Conservation (phyloP, 208 protist species). For the Tritrichomonas musculus region DNA sequence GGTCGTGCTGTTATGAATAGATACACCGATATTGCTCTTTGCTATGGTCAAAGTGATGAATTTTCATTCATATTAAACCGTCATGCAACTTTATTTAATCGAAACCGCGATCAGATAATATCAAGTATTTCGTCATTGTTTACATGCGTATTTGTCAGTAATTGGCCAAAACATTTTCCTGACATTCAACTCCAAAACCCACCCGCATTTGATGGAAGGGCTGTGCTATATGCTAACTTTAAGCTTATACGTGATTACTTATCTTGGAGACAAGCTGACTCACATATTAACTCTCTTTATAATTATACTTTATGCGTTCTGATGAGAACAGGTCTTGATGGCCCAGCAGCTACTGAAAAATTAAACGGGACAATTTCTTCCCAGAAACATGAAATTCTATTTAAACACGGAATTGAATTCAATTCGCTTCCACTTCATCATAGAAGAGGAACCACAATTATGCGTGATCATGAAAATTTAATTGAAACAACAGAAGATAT, state of each 20-base stretch:
- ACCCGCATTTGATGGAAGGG: conserved; percentile 33
- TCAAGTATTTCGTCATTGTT: conserved; percentile 36
- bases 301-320: conserved; percentile 37
- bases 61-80: conserved; percentile 37
- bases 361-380: background rate
- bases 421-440: background rate
- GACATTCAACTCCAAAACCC: background rate
- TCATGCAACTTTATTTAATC: background rate
- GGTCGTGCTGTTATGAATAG: background rate
- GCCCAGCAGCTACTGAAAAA: background rate
- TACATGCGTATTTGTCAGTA: conserved; percentile 14
- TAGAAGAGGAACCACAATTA: background rate
- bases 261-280: conserved; percentile 40
- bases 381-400: background rate
- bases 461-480: background rate
- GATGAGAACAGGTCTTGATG: background rate
- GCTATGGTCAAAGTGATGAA: conserved; percentile 40
- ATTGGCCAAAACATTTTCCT: conserved; percentile 31
- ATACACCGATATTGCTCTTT: conserved; percentile 33
- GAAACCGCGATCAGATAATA: conserved; percentile 24
- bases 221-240: conserved; percentile 33
- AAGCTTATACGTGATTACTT: conserved; percentile 33
- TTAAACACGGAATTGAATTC: conserved; percentile 7
- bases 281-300: conserved; percentile 40
- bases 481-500: background rate